Evolutionary conservation across 495 filamentous ascomycete species (phyloP).

Genomic region (Penicillium egyptiacum): DNA sequence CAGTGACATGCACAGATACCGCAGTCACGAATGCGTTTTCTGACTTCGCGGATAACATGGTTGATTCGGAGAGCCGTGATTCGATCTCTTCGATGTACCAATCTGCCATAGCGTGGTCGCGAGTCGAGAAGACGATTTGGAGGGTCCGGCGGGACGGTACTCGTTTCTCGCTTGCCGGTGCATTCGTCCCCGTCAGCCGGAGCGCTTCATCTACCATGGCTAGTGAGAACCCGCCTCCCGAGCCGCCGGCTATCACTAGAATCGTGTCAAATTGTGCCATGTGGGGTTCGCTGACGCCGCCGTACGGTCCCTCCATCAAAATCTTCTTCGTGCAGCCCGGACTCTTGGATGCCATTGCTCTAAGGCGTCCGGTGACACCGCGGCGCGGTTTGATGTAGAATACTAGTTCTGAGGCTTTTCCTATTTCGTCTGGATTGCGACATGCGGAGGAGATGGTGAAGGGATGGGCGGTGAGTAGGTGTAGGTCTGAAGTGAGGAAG

Average conservation of each 20-base stretch:
- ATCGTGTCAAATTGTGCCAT: slow-evolving; percentile 35
- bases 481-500: slow-evolving; percentile 42
- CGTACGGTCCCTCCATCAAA: slow-evolving; percentile 52
- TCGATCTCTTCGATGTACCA: slow-evolving; percentile 35
- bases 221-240: slow-evolving; percentile 53
- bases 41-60: slow-evolving; percentile 11
- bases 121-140: slow-evolving; percentile 32
- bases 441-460: slow-evolving; percentile 53
- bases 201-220: slow-evolving; percentile 33
- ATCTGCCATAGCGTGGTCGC: slow-evolving; percentile 25
- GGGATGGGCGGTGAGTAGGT: slow-evolving; percentile 48
- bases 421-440: slow-evolving; percentile 17
- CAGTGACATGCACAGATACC: slow-evolving; percentile 34
- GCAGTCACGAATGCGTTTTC: slow-evolving; percentile 35
- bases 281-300: slow-evolving; percentile 36
- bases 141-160: slow-evolving; percentile 20
- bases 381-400: slow-evolving; percentile 45
- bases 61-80: slow-evolving; percentile 24
- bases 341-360: slow-evolving; percentile 27
- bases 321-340: slow-evolving; percentile 36
- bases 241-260: slow-evolving; percentile 55
- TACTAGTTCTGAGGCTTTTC: slow-evolving; percentile 34
- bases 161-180: background rate
- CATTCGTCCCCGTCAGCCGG: slow-evolving; percentile 12
- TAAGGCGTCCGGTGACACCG: slow-evolving; percentile 47